A percentile compares a stretch with the other conserved stretches of the same genome.
Conservation (phyloP, 2,329 filamentous ascomycete genomes). For the Arthrobotrys megalospora region DNA sequence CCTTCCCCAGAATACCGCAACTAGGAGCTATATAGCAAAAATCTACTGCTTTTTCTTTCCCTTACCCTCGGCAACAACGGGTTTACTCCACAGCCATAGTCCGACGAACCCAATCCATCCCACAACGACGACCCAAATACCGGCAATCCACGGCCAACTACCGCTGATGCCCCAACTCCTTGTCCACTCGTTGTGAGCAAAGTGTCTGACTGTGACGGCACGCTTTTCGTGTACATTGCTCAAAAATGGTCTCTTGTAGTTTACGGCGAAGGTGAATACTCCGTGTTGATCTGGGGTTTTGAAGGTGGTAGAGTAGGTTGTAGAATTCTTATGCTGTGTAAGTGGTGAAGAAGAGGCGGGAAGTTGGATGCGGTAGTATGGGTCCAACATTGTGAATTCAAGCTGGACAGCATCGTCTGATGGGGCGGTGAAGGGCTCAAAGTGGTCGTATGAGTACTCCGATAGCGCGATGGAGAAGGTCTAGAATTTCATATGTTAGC, state of each 20-base stretch:
- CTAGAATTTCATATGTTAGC: conserved; percentile 68
- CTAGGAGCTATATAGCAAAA: neutral
- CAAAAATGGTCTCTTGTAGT: conserved; percentile 96
- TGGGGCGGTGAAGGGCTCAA: conserved; percentile 80
- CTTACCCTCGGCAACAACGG: conserved; percentile 66
- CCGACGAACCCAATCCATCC: conserved; percentile 89
- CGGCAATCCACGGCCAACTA: conserved; percentile 94
- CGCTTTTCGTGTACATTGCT: conserved; percentile 92
- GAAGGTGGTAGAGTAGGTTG: conserved; percentile 82
- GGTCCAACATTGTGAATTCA: conserved; percentile 98
- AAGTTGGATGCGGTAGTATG: conserved; percentile 90
- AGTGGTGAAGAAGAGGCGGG: conserved; percentile 71
- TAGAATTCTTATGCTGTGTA: conserved; percentile 71
- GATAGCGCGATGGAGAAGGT: conserved; percentile 90
- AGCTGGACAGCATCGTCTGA: conserved; percentile 84
- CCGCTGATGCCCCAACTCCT: conserved; percentile 90
- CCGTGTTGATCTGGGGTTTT: conserved; percentile 95
- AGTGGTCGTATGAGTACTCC: conserved; percentile 83
- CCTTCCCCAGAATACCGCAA: neutral
- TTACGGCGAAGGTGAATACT: conserved; percentile 98
- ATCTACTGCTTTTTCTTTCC: conserved; percentile 68
- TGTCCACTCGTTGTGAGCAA: conserved; percentile 97
- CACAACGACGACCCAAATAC: conserved; percentile 84
- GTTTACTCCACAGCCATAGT: conserved; percentile 86
- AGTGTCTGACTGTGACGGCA: conserved; percentile 94